Evolutionary conservation across 306 rosid species (phyloP), one percentile per base, ranked within the genome.

Genomic region (Crotalaria pallida): DNA sequence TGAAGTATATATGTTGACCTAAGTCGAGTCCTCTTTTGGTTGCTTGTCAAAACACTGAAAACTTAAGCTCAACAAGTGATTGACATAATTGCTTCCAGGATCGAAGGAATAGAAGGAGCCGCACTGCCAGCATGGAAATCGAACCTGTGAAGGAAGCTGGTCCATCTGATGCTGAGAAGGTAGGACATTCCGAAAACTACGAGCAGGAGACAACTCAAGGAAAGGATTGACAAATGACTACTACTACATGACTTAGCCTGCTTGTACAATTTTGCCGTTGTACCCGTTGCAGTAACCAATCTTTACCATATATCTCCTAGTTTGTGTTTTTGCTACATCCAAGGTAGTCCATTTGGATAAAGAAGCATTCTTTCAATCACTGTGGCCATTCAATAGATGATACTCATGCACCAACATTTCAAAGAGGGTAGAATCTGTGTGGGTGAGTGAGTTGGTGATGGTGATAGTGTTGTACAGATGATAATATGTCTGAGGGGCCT

Each of bases 101-200:
- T 81, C 90, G 97, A 73, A 84, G 97, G 79, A 90, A 85, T 58
- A 79, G 96, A 71, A 90, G 77, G 84, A 88, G 87, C 83, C 81
- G 87, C 12, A 73, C 88, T 59, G 53, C 77, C 26, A 94, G 88
- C 88, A 76, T 83, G 81, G 99, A 91, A 65, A 88, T 87, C 7
- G 99, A 94, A 60, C 70, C 86, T 1, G 40, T 74, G 76, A 86
- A 86, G 79, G 98, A 92, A 59, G 51, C 90, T 27, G 81, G 73
- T 74, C 75, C 85, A 77, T 76, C 84, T 57, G 86, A 82, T 22
- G 65, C 64, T 9, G 83, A 82, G 79, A 77, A 83, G 76, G 65
- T 16, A 3, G 87, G 45, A 24, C 81, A 82, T 57, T 55, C 81
- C 5, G 79, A 72, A 77, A 84, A 69, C 86, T 67, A 65, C 36